Evolutionary conservation across 2,329 filamentous ascomycete genomes (phyloP), one percentile per base, ranked within the genome.

Genomic region (Aspergillus candidus): DNA sequence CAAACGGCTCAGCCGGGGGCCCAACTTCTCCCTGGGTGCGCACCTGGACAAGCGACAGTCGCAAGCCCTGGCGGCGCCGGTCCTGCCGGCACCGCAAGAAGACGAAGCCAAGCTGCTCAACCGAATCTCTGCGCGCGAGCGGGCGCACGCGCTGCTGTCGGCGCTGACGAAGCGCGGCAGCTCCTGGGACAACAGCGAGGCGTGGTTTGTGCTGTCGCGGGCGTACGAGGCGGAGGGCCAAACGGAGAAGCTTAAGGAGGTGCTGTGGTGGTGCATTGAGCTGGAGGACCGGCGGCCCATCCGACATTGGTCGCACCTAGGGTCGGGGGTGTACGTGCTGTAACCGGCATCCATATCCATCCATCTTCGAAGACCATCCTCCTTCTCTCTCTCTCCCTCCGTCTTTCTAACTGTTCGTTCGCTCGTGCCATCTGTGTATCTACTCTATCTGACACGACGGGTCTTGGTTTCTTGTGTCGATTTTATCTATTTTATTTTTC

Each of bases 241-340:
- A 70, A 68, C 80, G 2, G 86, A 93, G 32, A 94, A 91, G 72
- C 86, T 93, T 11, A 94, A 90, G 70, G 86, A 93, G 55, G 88
- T 90, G 36, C 75, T 97, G 6, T 97, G 93, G 93, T 97, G 91
- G 89, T 94, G 90, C 57, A 86, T 98, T 11, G 89, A 96, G 67
- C 74, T 98, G 27, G 93, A 97, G 63, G 91, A 98, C 62, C 82
- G 80, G 6, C 81, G 80, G 52, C 88, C 84, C 0, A 78, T 95
- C 38, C 80, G 93, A 45, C 77, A 79, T 46, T 97, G 91, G 93
- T 77, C 74, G 27, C 82, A 78, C 53, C 75, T 88, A 22, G 82
- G 79, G 3, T 74, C 75, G 39, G 80, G 82, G 14, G 77, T 84
- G 14, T 87, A 86, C 66, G 78, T 86, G 37, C 67, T 83, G 50